Evolutionary conservation across 2,329 filamentous ascomycete genomes (phyloP).

Genomic region (Aaosphaeria pasadenensis): DNA sequence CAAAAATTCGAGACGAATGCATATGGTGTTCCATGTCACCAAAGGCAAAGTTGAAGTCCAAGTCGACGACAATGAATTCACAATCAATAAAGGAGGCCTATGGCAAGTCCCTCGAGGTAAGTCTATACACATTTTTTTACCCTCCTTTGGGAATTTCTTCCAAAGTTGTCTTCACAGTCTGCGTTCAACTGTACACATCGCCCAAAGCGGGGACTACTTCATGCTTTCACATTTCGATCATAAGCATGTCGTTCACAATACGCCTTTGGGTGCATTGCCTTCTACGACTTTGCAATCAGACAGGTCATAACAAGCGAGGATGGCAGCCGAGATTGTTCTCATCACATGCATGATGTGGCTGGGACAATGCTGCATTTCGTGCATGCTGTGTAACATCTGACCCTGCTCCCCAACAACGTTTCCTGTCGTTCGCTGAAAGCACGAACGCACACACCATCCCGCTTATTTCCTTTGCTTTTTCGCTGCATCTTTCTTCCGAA

Average conservation of each 20-base stretch:
- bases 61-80: slow-evolving; percentile 72
- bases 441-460: slow-evolving; percentile 3
- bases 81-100: slow-evolving; percentile 81
- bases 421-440: slow-evolving; percentile 17
- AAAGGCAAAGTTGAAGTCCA: slow-evolving; percentile 78
- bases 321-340: too few species aligned
- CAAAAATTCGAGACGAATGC: slow-evolving; percentile 94
- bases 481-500: slow-evolving; percentile 8
- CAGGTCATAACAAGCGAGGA: too few species aligned
- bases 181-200: too few species aligned
- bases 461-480: slow-evolving; percentile 5
- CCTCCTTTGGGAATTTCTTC: slow-evolving; percentile 4
- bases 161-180: neutral
- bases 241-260: too few species aligned
- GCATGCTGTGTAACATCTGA: slow-evolving; percentile 24
- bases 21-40: slow-evolving; percentile 93
- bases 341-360: slow-evolving; percentile 11
- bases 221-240: neutral
- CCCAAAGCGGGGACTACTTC: neutral
- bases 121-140: slow-evolving; percentile 32
- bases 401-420: slow-evolving; percentile 10
- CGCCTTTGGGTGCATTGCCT: too few species aligned
- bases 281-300: too few species aligned
- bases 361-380: neutral
- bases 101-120: slow-evolving; percentile 94